phyloP scores from a whole-genome alignment of 768 basidiomycete species.

The Daedaleopsis sinensis region DNA sequence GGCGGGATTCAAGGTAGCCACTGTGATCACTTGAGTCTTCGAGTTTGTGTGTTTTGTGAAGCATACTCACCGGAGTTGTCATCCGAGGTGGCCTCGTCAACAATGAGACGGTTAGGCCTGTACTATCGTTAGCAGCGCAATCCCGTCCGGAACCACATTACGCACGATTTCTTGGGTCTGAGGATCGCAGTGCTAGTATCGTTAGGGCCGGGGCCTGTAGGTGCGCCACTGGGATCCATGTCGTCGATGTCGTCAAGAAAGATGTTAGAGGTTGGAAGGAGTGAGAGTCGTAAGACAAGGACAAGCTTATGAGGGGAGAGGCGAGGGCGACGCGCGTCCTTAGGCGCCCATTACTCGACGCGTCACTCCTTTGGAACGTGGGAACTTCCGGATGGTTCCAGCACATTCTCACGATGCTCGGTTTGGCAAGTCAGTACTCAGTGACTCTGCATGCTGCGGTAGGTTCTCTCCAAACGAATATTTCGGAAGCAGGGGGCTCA shows the following conservation, averaged over 20 bases:
- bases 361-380: constrained; percentile 26
- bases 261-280: constrained; percentile 11
- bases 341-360: constrained; percentile 16
- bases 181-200: constrained; percentile 95
- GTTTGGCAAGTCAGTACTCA: neutral
- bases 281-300: constrained; percentile 13
- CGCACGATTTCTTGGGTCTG: constrained; percentile 96
- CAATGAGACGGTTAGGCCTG: constrained; percentile 96
- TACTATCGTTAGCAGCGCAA: constrained; percentile 21
- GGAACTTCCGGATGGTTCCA: constrained; percentile 29
- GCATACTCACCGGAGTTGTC: constrained; percentile 87
- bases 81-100: constrained; percentile 91
- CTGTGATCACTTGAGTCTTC: constrained; percentile 40
- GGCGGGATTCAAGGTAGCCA: constrained; percentile 92
- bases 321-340: constrained; percentile 37
- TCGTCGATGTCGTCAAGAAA: constrained; percentile 23
- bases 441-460: neutral
- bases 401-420: constrained; percentile 21
- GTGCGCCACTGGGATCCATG: constrained; percentile 74
- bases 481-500: too few species aligned
- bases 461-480: too few species aligned
- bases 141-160: constrained; percentile 27
- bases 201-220: constrained; percentile 83
- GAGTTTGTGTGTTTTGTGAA: neutral
- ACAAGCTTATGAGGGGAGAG: constrained; percentile 24